phyloP scores from a whole-genome alignment of 1,139 yeast species.

The Pichia inconspicua region DNA sequence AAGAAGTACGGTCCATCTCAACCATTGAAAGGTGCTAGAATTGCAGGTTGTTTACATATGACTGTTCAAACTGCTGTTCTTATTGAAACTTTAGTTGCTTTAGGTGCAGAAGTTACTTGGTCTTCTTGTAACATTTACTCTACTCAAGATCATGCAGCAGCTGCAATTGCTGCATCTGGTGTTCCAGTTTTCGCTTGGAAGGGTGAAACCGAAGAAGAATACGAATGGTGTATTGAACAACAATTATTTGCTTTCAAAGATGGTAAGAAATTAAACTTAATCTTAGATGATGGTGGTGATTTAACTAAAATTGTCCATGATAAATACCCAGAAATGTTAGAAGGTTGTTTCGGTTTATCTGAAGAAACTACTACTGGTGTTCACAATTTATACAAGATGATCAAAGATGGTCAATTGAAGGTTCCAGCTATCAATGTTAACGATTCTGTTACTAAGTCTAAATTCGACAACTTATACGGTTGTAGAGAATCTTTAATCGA shows the following conservation, averaged over 20 bases:
- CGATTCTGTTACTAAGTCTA: constrained; percentile 98
- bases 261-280: constrained; percentile 90
- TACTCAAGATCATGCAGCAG: constrained; percentile 99
- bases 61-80: constrained; percentile 99
- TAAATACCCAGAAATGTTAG: constrained; percentile 96
- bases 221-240: constrained; percentile 99
- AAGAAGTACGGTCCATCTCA: constrained; percentile 84
- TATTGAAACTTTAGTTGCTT: constrained; percentile 93
- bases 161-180: constrained; percentile 99
- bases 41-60: constrained; percentile 99
- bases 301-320: constrained; percentile 95
- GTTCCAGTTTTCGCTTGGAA: constrained; percentile 99
- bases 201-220: constrained; percentile 99
- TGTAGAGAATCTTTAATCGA: constrained; percentile 98
- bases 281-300: constrained; percentile 99
- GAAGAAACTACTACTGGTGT: constrained; percentile 99
- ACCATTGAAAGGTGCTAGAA: constrained; percentile 97
- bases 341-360: constrained; percentile 90
- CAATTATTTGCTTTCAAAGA: constrained; percentile 98
- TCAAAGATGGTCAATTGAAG: constrained; percentile 83
- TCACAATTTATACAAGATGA: constrained; percentile 96
- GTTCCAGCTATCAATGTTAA: constrained; percentile 99
- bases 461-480: constrained; percentile 99
- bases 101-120: constrained; percentile 99
- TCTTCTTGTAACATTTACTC: constrained; percentile 99